Percentiles rank a stretch among this genome's conserved stretches.
phyloP scores from a whole-genome alignment of 208 protist species.

The Trypanosoma theileri region DNA sequence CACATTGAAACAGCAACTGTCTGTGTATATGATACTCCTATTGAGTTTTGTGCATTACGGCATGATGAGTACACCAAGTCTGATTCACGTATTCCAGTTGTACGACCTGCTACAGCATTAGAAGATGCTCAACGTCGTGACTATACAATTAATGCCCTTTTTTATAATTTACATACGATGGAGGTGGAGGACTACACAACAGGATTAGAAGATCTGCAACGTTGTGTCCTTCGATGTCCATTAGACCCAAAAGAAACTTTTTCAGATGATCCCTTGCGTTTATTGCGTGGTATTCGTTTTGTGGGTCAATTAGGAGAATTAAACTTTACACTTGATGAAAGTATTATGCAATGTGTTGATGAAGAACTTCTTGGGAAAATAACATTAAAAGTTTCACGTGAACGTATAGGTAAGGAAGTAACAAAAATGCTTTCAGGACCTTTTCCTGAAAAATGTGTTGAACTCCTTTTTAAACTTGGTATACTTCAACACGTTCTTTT shows the following conservation, averaged over 20 bases:
- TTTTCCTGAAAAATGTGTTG: constrained; percentile 60
- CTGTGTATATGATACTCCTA: constrained; percentile 78
- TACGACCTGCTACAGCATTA: constrained; percentile 71
- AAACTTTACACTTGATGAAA: constrained; percentile 76
- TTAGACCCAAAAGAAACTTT: constrained; percentile 85
- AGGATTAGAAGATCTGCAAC: constrained; percentile 88
- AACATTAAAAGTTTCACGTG: constrained; percentile 78
- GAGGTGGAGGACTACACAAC: constrained; percentile 95
- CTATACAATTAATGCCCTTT: constrained; percentile 99
- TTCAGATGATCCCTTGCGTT: constrained; percentile 93
- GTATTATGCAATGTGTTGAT: constrained; percentile 53
- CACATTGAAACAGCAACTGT: constrained; percentile 98
- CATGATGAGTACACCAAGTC: constrained; percentile 90
- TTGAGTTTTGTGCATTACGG: constrained; percentile 98
- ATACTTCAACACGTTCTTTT: constrained; percentile 73
- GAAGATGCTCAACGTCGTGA: constrained; percentile 97
- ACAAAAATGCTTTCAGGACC: constrained; percentile 73
- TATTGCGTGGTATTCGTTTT: constrained; percentile 94
- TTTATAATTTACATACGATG: constrained; percentile 97
- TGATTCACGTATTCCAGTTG: constrained; percentile 91
- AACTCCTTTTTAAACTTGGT: constrained; percentile 48
- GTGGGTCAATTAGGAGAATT: constrained; percentile 84
- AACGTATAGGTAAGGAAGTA: constrained; percentile 85
- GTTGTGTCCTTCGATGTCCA: constrained; percentile 88
- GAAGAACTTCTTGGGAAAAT: constrained; percentile 51